Evolutionary conservation across 2,329 filamentous ascomycete species (phyloP).

Genomic region (Neofusicoccum cordaticola): DNA sequence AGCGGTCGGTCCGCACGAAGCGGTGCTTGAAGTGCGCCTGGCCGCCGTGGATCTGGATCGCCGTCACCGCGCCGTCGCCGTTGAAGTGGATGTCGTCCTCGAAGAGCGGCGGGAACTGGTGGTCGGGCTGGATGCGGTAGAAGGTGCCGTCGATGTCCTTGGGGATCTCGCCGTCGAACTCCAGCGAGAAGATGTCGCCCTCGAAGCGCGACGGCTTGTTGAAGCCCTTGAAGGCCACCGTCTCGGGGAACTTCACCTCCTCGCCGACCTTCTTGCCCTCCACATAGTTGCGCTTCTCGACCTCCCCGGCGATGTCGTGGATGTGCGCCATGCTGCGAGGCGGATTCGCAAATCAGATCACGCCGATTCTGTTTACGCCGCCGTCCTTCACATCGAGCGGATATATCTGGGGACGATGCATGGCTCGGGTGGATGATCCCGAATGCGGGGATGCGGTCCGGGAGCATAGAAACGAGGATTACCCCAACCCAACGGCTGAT

Average conservation of each 20-base stretch:
- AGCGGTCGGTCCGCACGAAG: constrained; percentile 45
- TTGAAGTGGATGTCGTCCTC: constrained; percentile 55
- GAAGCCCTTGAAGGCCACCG: constrained; percentile 39
- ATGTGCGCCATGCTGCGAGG: background rate
- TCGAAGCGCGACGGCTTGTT: constrained; percentile 40
- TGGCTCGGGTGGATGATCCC: background rate
- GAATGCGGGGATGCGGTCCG: background rate
- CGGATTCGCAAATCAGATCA: background rate
- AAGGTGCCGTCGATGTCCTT: constrained; percentile 46
- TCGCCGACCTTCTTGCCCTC: constrained; percentile 26
- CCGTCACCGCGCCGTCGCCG: constrained; percentile 45
- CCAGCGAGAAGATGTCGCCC: constrained; percentile 40
- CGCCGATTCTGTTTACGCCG: background rate
- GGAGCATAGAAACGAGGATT: background rate
- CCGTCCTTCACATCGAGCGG: too few relatives aligned
- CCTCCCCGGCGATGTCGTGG: background rate
- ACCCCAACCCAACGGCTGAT: background rate
- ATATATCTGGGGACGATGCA: background rate
- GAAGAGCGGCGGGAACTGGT: constrained; percentile 53
- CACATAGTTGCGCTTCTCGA: constrained; percentile 21
- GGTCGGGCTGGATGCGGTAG: constrained; percentile 45
- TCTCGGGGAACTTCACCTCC: constrained; percentile 33
- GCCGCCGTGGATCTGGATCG: constrained; percentile 42
- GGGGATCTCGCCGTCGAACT: constrained; percentile 41
- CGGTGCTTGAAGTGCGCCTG: constrained; percentile 43